Conservation (phyloP, 768 basidiomycete genomes). For the Lactarius psammicola region DNA sequence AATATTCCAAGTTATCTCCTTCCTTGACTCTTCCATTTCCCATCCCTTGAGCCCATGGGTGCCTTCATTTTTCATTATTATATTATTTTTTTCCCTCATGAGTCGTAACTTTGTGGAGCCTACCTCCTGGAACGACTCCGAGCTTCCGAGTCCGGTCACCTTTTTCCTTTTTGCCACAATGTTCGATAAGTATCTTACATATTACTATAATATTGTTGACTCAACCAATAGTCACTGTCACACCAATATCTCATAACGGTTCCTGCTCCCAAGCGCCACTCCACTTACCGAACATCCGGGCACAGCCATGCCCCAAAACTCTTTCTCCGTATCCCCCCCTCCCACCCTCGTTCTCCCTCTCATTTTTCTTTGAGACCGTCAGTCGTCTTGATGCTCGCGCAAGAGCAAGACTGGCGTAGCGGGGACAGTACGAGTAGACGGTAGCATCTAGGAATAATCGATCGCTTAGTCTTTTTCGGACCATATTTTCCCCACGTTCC, state of each 20-base stretch:
- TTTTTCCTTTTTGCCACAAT: slow-evolving; percentile 2
- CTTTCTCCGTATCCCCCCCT: not conserved
- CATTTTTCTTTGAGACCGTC: not conserved
- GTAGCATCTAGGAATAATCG: not conserved
- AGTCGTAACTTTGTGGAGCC: slow-evolving; percentile 12
- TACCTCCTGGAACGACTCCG: slow-evolving; percentile 7
- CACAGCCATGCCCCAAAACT: not conserved
- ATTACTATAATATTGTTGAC: not conserved
- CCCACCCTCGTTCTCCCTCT: not conserved
- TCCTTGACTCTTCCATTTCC: slow-evolving; percentile 24
- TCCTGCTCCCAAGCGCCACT: slow-evolving; percentile 17
- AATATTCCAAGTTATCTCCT: slow-evolving; percentile 26
- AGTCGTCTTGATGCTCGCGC: not conserved
- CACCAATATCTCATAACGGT: slow-evolving; percentile 20
- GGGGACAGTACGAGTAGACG: not conserved
- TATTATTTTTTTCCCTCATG: slow-evolving; percentile 19
- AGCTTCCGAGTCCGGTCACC: slow-evolving; percentile 6
- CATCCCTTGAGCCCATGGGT: slow-evolving; percentile 21
- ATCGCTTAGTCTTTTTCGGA: not conserved
- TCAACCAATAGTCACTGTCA: slow-evolving; percentile 4
- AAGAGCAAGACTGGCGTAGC: not conserved
- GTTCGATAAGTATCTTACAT: not conserved
- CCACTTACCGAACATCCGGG: slow-evolving; percentile 14
- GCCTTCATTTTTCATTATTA: slow-evolving; percentile 7
- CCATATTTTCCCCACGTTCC: slow-evolving; percentile 14